phyloP scores from a whole-genome alignment of 148 eudicot species.

The Chenopodium album region DNA sequence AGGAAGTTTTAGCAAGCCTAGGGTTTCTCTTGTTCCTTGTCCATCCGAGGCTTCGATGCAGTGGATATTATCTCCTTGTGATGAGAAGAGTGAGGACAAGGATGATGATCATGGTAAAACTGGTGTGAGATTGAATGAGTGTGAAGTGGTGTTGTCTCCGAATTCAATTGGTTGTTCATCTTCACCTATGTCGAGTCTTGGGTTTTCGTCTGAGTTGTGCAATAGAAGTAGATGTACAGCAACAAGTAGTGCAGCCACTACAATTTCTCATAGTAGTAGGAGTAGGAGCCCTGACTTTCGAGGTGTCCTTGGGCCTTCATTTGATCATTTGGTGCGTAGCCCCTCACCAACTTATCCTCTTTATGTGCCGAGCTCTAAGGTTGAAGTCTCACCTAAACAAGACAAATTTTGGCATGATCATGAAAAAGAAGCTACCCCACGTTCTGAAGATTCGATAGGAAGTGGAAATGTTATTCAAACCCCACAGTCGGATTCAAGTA shows the following conservation, averaged over 20 bases:
- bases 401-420: slow-evolving; percentile 19
- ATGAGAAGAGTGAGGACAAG: slow-evolving; percentile 27
- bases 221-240: slow-evolving; percentile 28
- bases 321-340: slow-evolving; percentile 28
- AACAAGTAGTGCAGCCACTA: slow-evolving; percentile 23
- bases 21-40: slow-evolving; percentile 44
- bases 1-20: slow-evolving; percentile 20
- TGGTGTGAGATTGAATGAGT: slow-evolving; percentile 14
- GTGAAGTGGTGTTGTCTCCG: slow-evolving; percentile 10
- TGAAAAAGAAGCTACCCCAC: slow-evolving; percentile 32
- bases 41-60: slow-evolving; percentile 66
- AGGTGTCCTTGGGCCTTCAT: slow-evolving; percentile 34
- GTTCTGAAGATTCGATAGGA: slow-evolving; percentile 37
- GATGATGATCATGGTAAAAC: slow-evolving; percentile 16
- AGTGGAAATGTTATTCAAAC: slow-evolving; percentile 65
- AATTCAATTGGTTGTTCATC: slow-evolving; percentile 20
- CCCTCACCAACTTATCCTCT: slow-evolving; percentile 24
- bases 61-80: slow-evolving; percentile 60
- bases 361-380: slow-evolving; percentile 22
- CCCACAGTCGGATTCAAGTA: slow-evolving; percentile 55
- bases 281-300: slow-evolving; percentile 33
- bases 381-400: slow-evolving; percentile 24
- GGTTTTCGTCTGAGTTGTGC: slow-evolving; percentile 30
- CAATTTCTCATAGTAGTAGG: slow-evolving; percentile 20
- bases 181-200: slow-evolving; percentile 40